Base-by-base conservation (phyloP, 2,329 filamentous ascomycete species). In the Aspergillus costaricaensis region DNA sequence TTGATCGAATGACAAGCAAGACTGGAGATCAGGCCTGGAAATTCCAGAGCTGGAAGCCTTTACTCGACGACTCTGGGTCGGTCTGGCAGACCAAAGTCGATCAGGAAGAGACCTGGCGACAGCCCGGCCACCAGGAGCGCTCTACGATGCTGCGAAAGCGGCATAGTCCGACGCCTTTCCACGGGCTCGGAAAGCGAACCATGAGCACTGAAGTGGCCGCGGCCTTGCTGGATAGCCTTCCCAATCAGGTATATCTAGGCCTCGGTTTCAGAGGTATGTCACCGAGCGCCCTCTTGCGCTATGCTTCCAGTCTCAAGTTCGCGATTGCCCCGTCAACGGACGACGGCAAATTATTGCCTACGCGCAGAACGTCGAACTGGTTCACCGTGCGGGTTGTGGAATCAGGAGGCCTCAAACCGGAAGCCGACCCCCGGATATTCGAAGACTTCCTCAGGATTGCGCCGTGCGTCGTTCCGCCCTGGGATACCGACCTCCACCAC, bases 201-300 rank as follows among this genome's bases (percentile, higher is more conserved):
- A 80, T 88, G 66, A 87, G 85, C 67, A 77, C 78, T 44, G 86
- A 88, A 71, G 80, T 88, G 10, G 79, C 87, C 25, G 76, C 80
- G 55, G 82, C 83, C 5, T 79, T 86, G 43, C 74, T 86, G 30
- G 83, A 86, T 65, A 82, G 80, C 15, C 69, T 86, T 14, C 68
- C 82, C 43, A 83, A 81, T 61, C 67, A 70, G 12, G 69, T 81
- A 44, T 78, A 77, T 57, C 65, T 80, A 21, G 81, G 80, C 48
- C 32, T 77, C 66, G 62, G 68, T 63, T 57, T 73, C 72, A 38
- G 73, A 68, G 63, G 67, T 59, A n/a, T 68, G 75, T 56, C 67
- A 47, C 67, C 49, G 67, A 70, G 32, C 63, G 81, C 60, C 66
- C 69, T 72, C 44, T 51, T 72, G 15, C 61, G 64, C 5, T 41